Base-by-base conservation (phyloP, 2,329 filamentous ascomycete genomes). In the Amesomyces nigricolor region DNA sequence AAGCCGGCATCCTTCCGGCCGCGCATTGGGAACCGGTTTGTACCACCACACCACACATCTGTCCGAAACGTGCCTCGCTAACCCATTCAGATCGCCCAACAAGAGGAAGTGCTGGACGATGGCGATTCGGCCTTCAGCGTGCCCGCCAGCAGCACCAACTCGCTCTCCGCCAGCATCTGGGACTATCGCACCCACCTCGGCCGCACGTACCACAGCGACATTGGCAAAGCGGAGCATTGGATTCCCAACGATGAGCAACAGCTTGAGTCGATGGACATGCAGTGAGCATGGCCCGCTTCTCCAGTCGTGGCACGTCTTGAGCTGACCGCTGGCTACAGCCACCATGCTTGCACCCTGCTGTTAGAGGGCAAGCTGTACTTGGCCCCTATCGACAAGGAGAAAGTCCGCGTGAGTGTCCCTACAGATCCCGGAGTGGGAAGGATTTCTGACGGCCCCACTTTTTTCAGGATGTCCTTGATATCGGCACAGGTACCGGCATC, bases 401-500 rank as follows among this genome's bases (percentile, higher is more conserved):
- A 51, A 35, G 6, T 17, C 13, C 13, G 46, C 22, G 53, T 47
- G 35, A 2, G 39, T 30, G 7, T 6, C 13, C 4, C 13, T 2
- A 5, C 10, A n/a, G 19, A 38, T 46, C 60, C 62, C 8, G 63
- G 17, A 38, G 39, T 60, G 62, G 8, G 63, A 62, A 14, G 62
- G 63, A 5, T 26, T 26, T 26, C 22, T 26, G 22, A 26, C 22
- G 6, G 29, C 4, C 8, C 51, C 48, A 4, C 19, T 29, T 11
- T 44, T n/a, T 26, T 17, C 6, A 46, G 17, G 66, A 67, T 5
- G 67, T 76, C 10, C 66, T 76, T 1, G 74, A 77, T 49, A 65
- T 77, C 10, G 73, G 73, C 22, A 75, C 72, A 0, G 74, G 74
- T 7, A 73, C 71, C 2, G 74, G 74, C 4, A 71, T 73, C 35